A percentile compares a stretch with the other conserved stretches of the same genome.
These are phyloP conservation scores for Helminthosporium solani DNA, from an alignment of 2,329 filamentous ascomycete species.

Conservation along the genomic window DNA sequence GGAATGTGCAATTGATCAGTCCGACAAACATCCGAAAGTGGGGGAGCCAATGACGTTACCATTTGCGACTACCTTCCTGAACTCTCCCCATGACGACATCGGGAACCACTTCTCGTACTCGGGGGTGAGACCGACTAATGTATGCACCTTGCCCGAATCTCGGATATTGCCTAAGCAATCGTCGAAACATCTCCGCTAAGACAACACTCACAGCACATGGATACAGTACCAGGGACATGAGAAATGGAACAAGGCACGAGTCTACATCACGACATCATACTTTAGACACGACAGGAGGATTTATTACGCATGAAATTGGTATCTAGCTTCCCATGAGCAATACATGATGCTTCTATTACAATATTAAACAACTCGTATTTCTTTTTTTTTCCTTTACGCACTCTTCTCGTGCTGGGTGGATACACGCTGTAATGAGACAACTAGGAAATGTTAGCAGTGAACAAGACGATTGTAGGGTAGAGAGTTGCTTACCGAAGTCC, in stretches of 20 bases:
- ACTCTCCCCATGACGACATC: too few species aligned
- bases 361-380: conserved; percentile 6
- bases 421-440: conserved; percentile 85
- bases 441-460: conserved; percentile 58
- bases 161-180: too few species aligned
- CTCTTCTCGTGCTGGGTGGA: conserved; percentile 91
- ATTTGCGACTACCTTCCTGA: neutral
- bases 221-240: too few species aligned
- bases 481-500: conserved; percentile 73
- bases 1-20: neutral
- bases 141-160: too few species aligned
- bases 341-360: conserved; percentile 17
- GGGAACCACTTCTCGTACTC: too few species aligned
- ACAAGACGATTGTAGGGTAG: conserved; percentile 2
- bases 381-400: conserved; percentile 53
- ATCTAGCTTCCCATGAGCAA: neutral
- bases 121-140: too few species aligned
- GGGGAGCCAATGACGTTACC: neutral
- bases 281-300: neutral
- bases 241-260: too few species aligned
- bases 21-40: neutral
- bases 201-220: too few species aligned
- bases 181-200: too few species aligned
- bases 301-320: neutral
- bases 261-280: neutral